Evolutionary conservation across 129 eudicot species (phyloP).

Genomic region (Saussurea involucrata): DNA sequence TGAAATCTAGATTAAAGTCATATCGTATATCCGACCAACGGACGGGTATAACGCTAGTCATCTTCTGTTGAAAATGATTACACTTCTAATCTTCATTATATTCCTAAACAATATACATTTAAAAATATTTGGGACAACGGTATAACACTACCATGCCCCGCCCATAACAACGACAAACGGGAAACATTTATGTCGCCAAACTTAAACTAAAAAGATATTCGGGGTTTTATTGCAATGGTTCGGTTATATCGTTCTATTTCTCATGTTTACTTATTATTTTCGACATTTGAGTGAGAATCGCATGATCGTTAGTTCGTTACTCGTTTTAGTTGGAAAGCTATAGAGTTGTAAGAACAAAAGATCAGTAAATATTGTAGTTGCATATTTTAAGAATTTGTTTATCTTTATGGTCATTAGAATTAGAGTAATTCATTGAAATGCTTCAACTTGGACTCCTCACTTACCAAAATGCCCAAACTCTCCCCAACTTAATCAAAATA

Average conservation of each 20-base stretch:
- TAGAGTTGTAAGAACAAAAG: too few relatives aligned
- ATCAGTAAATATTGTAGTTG: too few relatives aligned
- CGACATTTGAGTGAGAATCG: background rate
- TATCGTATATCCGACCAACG: too few relatives aligned
- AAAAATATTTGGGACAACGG: background rate
- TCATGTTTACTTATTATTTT: background rate
- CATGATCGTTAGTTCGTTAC: background rate
- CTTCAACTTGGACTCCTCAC: too few relatives aligned
- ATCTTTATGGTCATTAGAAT: too few relatives aligned
- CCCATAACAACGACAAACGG: background rate
- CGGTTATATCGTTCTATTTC: background rate
- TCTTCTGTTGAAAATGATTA: conserved; percentile 21
- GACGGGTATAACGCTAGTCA: too few relatives aligned
- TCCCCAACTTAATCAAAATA: too few relatives aligned
- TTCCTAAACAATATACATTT: background rate
- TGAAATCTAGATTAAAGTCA: too few relatives aligned
- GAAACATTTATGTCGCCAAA: too few relatives aligned
- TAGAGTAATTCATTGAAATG: too few relatives aligned
- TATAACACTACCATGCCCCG: background rate
- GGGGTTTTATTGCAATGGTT: background rate
- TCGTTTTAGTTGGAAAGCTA: background rate
- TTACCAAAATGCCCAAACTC: too few relatives aligned
- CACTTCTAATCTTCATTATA: background rate
- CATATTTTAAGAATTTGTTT: too few relatives aligned
- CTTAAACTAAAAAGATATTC: background rate